Conservation (phyloP, 768 basidiomycete genomes). For the Serendipita sp. region DNA sequence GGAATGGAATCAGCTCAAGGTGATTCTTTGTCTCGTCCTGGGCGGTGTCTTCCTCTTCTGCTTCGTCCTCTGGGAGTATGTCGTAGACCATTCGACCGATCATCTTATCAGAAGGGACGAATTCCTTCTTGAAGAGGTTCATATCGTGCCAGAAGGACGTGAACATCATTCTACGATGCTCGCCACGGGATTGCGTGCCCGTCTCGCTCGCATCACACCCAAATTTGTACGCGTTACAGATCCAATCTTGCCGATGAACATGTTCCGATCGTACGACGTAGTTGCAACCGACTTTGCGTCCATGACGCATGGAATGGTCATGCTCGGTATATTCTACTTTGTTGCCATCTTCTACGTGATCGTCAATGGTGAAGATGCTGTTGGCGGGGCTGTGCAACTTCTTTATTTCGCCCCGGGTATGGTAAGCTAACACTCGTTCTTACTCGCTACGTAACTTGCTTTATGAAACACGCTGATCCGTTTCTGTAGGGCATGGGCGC, state of each 20-base stretch:
- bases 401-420: slow-evolving; percentile 36
- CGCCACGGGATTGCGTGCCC: neutral
- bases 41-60: slow-evolving; percentile 26
- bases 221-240: slow-evolving; percentile 14
- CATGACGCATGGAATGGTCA: slow-evolving; percentile 31
- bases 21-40: slow-evolving; percentile 32
- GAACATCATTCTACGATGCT: neutral
- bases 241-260: slow-evolving; percentile 31
- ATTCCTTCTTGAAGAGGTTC: neutral
- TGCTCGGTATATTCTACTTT: slow-evolving; percentile 19
- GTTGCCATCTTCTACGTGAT: slow-evolving; percentile 36
- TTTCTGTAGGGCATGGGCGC: slow-evolving; percentile 24
- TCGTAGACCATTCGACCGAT: slow-evolving; percentile 20
- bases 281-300: slow-evolving; percentile 23
- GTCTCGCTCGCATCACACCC: neutral
- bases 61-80: slow-evolving; percentile 29
- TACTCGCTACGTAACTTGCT: neutral
- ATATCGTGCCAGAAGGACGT: neutral
- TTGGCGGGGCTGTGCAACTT: slow-evolving; percentile 30
- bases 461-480: neutral
- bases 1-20: slow-evolving; percentile 26
- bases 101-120: neutral
- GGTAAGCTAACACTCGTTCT: slow-evolving; percentile 16
- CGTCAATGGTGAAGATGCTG: slow-evolving; percentile 26
- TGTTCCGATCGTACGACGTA: slow-evolving; percentile 29